These are phyloP conservation scores for Malbranchea cinnamomea DNA, from an alignment of 2,329 filamentous ascomycete species.

Conservation along the genomic window DNA sequence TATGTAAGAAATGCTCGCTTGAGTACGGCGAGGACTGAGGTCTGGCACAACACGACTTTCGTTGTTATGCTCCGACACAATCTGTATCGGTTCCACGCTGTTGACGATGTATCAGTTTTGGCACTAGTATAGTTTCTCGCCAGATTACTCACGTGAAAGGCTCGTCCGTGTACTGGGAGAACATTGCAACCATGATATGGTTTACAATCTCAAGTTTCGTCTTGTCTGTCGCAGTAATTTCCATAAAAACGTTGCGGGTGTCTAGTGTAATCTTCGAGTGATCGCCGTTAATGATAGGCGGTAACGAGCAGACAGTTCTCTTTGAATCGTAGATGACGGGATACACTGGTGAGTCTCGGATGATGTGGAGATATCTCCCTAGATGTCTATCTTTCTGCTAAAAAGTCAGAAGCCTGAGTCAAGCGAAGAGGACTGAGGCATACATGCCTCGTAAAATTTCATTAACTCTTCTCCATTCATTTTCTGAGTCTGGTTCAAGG, in stretches of 20 bases:
- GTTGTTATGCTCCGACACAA: slow-evolving; percentile 81
- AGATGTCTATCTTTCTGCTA: slow-evolving; percentile 69
- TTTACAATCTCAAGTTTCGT: slow-evolving; percentile 94
- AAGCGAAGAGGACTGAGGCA: neutral
- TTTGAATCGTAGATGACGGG: slow-evolving; percentile 91
- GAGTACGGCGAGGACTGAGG: slow-evolving; percentile 57
- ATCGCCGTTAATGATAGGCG: slow-evolving; percentile 94
- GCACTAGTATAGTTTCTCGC: neutral
- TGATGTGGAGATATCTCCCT: slow-evolving; percentile 82
- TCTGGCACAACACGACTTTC: slow-evolving; percentile 69
- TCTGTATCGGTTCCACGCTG: slow-evolving; percentile 74
- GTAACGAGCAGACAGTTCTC: slow-evolving; percentile 74
- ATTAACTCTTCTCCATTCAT: slow-evolving; percentile 84
- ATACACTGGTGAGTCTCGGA: slow-evolving; percentile 83
- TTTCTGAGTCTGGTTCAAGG: slow-evolving; percentile 78
- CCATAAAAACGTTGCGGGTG: slow-evolving; percentile 90
- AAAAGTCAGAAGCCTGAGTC: slow-evolving; percentile 3
- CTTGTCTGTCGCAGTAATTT: slow-evolving; percentile 88
- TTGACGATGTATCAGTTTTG: neutral
- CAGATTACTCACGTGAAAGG: slow-evolving; percentile 50
- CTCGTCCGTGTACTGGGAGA: slow-evolving; percentile 78
- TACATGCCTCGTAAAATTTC: slow-evolving; percentile 63
- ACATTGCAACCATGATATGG: slow-evolving; percentile 95
- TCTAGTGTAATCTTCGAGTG: slow-evolving; percentile 90
- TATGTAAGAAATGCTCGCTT: slow-evolving; percentile 83